A percentile compares a stretch with the other conserved stretches of the same genome.
phyloP scores from a whole-genome alignment of 2,329 filamentous ascomycete genomes.

The Arthrobotrys conoides region DNA sequence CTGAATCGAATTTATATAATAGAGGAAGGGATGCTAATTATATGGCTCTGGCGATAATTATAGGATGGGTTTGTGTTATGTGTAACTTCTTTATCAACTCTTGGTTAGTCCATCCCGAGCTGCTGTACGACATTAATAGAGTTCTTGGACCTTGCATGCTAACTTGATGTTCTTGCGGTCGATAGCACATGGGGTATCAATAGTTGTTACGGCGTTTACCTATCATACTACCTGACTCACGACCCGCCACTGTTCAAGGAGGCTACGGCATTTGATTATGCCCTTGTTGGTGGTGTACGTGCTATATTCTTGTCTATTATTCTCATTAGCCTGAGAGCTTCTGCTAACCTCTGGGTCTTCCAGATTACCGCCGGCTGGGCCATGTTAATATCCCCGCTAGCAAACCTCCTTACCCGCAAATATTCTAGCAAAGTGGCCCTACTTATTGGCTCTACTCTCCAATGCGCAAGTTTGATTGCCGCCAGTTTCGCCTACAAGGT shows the following conservation, averaged over 20 bases:
- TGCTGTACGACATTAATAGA: background rate
- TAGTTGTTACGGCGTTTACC: slow-evolving; percentile 78
- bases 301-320: slow-evolving; percentile 74
- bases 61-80: slow-evolving; percentile 63
- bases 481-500: slow-evolving; percentile 78
- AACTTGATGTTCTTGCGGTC: slow-evolving; percentile 50
- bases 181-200: slow-evolving; percentile 69
- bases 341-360: background rate
- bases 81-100: slow-evolving; percentile 56
- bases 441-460: slow-evolving; percentile 75
- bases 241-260: slow-evolving; percentile 73
- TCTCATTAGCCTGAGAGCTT: background rate
- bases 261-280: slow-evolving; percentile 77
- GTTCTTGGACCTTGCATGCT: slow-evolving; percentile 10
- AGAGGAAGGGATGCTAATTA: slow-evolving; percentile 16
- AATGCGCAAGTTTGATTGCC: slow-evolving; percentile 76
- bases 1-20: background rate
- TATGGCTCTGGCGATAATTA: background rate
- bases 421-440: slow-evolving; percentile 77
- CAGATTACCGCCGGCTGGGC: slow-evolving; percentile 40
- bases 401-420: slow-evolving; percentile 74
- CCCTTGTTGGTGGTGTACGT: slow-evolving; percentile 79
- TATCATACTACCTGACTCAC: slow-evolving; percentile 80
- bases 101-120: slow-evolving; percentile 36
- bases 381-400: slow-evolving; percentile 78